Conservation (phyloP, 805 yeast species). For the Cyberlindnera mrakii region DNA sequence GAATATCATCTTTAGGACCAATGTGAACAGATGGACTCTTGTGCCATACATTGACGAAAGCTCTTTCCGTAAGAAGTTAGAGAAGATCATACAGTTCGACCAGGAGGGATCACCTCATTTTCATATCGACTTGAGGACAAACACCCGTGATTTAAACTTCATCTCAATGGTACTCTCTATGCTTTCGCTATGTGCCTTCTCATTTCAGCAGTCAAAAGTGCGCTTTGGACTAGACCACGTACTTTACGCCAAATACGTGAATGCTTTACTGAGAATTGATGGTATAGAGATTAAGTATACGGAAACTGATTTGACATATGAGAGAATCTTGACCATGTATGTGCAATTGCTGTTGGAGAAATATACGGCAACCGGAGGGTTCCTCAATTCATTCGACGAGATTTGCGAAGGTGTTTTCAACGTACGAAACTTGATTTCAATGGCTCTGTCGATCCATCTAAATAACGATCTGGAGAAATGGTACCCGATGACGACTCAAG, state of each 20-base stretch:
- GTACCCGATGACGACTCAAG: slow-evolving; percentile 4
- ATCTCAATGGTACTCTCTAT: slow-evolving; percentile 6
- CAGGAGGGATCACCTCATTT: slow-evolving; percentile 5
- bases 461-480: slow-evolving; percentile 10
- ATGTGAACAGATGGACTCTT: slow-evolving; percentile 6
- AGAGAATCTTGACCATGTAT: slow-evolving; percentile 4
- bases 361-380: slow-evolving; percentile 12
- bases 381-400: slow-evolving; percentile 8
- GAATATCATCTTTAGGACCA: slow-evolving; percentile 8
- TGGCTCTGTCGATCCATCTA: slow-evolving; percentile 8
- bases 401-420: slow-evolving; percentile 10
- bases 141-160: slow-evolving; percentile 3
- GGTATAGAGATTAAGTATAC: slow-evolving; percentile 6
- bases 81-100: not conserved
- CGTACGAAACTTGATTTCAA: slow-evolving; percentile 6
- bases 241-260: slow-evolving; percentile 8
- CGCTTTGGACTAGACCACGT: slow-evolving; percentile 5
- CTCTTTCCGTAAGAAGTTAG: slow-evolving; percentile 2
- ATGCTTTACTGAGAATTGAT: slow-evolving; percentile 10
- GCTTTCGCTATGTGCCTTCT: slow-evolving; percentile 5
- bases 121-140: not conserved
- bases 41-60: slow-evolving; percentile 10
- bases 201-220: slow-evolving; percentile 6
- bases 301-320: slow-evolving; percentile 5
- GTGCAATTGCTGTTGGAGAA: slow-evolving; percentile 8